Percentiles rank a stretch among this genome's conserved stretches.
These are phyloP conservation scores for Aspergillus fijiensis DNA, from an alignment of 2,329 filamentous ascomycete species.

Conservation along the genomic window DNA sequence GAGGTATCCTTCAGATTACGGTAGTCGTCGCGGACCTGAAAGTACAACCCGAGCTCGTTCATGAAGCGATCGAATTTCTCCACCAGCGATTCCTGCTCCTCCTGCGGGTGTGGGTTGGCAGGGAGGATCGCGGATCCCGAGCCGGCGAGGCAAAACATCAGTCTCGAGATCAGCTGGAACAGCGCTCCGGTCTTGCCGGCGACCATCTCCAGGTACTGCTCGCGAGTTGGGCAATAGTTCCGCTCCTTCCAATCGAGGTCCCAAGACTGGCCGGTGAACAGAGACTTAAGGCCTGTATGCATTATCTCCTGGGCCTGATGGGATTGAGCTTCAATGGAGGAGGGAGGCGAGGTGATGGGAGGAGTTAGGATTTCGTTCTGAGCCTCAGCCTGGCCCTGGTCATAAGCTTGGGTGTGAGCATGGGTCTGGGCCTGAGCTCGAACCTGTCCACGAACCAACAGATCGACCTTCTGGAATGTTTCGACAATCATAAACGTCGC, in stretches of 20 bases:
- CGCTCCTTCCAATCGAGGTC: conserved; percentile 5
- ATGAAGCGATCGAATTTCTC: not conserved
- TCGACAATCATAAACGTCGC: conserved; percentile 4
- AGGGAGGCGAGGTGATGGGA: not conserved
- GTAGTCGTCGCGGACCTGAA: conserved; percentile 5
- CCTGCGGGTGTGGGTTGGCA: too few species aligned
- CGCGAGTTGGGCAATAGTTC: not conserved
- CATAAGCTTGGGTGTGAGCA: too few species aligned
- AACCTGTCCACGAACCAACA: not conserved
- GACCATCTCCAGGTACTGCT: conserved; percentile 9
- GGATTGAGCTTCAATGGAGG: too few species aligned
- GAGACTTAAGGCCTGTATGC: not conserved
- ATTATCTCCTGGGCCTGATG: too few species aligned
- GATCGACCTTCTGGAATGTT: not conserved
- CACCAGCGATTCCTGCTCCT: too few species aligned
- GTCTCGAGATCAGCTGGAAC: not conserved
- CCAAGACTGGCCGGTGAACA: conserved; percentile 7
- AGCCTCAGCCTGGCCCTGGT: too few species aligned
- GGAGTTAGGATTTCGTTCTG: too few species aligned
- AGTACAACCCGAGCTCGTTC: not conserved
- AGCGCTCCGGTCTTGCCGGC: conserved; percentile 10
- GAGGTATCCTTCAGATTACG: not conserved
- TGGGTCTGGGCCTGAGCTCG: too few species aligned
- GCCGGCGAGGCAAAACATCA: not conserved
- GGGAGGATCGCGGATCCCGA: too few species aligned